Evolutionary conservation across 2,329 filamentous ascomycete genomes (phyloP).

Genomic region (Westerdykella aurantiaca): DNA sequence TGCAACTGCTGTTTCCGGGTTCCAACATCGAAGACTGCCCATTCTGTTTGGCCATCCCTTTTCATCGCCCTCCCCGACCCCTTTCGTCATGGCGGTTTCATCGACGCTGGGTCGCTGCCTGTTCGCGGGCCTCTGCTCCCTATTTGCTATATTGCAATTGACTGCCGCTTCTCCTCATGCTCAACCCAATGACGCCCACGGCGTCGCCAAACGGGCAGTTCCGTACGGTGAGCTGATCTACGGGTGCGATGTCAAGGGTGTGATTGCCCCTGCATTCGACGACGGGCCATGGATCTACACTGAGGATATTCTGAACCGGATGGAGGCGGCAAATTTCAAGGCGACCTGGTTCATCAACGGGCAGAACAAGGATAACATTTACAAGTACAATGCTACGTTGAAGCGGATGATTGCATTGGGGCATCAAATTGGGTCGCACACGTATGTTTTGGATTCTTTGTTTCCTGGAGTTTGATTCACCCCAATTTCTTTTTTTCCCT

Average conservation of each 20-base stretch:
- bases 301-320: conserved; percentile 3
- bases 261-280: conserved; percentile 3
- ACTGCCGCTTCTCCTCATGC: too few species aligned
- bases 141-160: too few species aligned
- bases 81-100: too few species aligned
- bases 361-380: conserved; percentile 1
- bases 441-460: neutral
- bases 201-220: neutral
- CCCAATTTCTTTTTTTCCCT: too few species aligned
- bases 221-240: conserved; percentile 2
- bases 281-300: conserved; percentile 3
- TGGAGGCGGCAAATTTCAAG: neutral
- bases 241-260: neutral
- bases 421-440: conserved; percentile 4
- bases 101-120: too few species aligned
- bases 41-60: too few species aligned
- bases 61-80: too few species aligned
- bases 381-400: conserved; percentile 2
- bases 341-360: conserved; percentile 2
- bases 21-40: too few species aligned
- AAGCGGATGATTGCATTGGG: conserved; percentile 1
- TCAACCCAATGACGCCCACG: too few species aligned
- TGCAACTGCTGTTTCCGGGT: too few species aligned
- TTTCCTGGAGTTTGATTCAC: too few species aligned
- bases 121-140: too few species aligned